Evolutionary conservation across 306 rosid genomes (phyloP).

Genomic region (Pueraria montana): DNA sequence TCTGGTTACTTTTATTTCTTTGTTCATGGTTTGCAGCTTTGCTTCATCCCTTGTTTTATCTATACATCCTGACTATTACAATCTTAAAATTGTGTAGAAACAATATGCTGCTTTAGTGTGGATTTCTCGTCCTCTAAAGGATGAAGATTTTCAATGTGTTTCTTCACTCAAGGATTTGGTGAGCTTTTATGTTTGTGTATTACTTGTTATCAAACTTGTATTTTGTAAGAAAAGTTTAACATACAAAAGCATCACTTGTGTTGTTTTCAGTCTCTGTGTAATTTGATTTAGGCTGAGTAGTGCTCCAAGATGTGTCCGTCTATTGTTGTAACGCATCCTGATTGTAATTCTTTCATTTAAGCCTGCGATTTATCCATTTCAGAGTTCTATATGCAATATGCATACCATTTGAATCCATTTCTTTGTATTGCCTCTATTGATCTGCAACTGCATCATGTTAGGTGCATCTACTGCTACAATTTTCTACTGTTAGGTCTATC

Average conservation of each 20-base stretch:
- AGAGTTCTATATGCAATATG: background rate
- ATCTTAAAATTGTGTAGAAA: constrained; percentile 64
- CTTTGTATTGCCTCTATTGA: background rate
- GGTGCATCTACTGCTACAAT: background rate
- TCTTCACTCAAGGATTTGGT: constrained; percentile 66
- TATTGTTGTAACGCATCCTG: background rate
- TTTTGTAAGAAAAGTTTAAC: constrained; percentile 8
- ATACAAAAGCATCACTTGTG: background rate
- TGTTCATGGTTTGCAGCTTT: constrained; percentile 25
- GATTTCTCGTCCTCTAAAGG: constrained; percentile 82
- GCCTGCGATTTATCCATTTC: constrained; percentile 26
- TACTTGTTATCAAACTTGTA: constrained; percentile 27
- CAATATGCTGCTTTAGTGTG: constrained; percentile 93
- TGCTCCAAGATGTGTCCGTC: constrained; percentile 1
- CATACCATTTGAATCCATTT: background rate
- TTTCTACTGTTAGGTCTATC: background rate
- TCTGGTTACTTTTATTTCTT: constrained; percentile 28
- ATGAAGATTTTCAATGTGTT: constrained; percentile 68
- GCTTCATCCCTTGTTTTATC: background rate
- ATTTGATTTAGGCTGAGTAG: constrained; percentile 21
- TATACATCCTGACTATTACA: constrained; percentile 16
- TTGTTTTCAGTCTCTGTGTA: constrained; percentile 7
- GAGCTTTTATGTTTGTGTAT: constrained; percentile 32
- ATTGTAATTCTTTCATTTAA: constrained; percentile 10
- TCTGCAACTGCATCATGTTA: constrained; percentile 15